phyloP scores from a whole-genome alignment of 164 flowering plant genomes.

The Vitis cinerea region DNA sequence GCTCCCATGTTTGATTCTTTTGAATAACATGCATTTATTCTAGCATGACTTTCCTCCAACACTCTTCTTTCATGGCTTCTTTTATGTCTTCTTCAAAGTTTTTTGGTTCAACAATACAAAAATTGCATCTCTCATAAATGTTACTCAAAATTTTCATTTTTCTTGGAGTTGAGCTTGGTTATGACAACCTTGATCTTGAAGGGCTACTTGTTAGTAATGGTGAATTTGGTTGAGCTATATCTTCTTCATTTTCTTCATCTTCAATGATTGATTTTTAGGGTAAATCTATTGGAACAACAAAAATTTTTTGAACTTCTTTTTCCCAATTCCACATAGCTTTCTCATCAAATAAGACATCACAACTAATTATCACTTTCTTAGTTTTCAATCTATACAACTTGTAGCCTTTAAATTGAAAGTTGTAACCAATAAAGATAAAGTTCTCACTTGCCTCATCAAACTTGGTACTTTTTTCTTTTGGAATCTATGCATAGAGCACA shows the following conservation, averaged over 20 bases:
- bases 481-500: too few species aligned
- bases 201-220: not conserved
- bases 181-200: not conserved
- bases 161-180: not conserved
- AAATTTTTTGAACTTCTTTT: not conserved
- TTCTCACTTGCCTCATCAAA: too few species aligned
- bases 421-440: too few species aligned
- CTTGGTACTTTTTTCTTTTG: too few species aligned
- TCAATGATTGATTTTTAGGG: not conserved
- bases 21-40: too few species aligned
- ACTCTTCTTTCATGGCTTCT: too few species aligned
- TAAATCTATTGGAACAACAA: not conserved
- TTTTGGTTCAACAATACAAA: not conserved
- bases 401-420: too few species aligned
- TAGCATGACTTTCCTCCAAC: too few species aligned
- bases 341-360: not conserved
- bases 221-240: not conserved
- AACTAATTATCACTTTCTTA: too few species aligned
- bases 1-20: too few species aligned
- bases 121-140: not conserved
- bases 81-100: too few species aligned
- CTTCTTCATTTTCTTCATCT: not conserved
- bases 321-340: not conserved
- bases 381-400: too few species aligned
- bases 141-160: conserved; percentile 2